These are phyloP conservation scores for Neurospora tetrasperma DNA, from an alignment of 495 filamentous ascomycete species.

Conservation along the genomic window DNA sequence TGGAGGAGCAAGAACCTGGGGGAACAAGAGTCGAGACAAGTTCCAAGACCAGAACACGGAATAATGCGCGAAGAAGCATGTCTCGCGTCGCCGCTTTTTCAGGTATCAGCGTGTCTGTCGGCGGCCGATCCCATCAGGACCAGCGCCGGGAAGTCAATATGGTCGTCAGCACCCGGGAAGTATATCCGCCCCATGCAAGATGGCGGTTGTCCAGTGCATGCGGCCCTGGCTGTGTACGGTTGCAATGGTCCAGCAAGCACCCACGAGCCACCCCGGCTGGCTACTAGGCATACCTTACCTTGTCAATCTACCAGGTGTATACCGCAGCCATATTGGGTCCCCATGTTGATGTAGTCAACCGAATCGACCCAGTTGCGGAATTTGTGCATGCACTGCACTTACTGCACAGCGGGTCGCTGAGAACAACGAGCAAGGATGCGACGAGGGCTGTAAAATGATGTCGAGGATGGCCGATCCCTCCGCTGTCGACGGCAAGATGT, in stretches of 20 bases:
- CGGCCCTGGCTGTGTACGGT: background rate
- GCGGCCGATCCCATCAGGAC: slow-evolving; percentile 1
- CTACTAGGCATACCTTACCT: background rate
- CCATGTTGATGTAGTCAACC: background rate
- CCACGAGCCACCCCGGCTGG: background rate
- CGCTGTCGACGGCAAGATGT: background rate
- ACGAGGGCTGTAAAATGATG: background rate
- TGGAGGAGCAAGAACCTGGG: background rate
- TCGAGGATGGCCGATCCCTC: background rate
- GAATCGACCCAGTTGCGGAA: background rate
- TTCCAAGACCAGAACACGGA: background rate
- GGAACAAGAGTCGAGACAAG: background rate
- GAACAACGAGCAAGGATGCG: background rate
- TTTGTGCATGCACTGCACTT: background rate
- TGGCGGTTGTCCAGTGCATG: background rate
- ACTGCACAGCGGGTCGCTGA: background rate
- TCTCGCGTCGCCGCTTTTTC: background rate
- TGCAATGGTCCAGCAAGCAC: background rate
- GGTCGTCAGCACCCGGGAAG: background rate
- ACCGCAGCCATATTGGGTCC: background rate
- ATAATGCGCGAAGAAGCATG: background rate
- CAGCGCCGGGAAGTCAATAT: background rate
- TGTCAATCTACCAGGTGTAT: background rate
- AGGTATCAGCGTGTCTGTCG: background rate
- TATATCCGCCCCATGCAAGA: slow-evolving; percentile 1